phyloP scores from a whole-genome alignment of 2,329 filamentous ascomycete genomes.

The Cladosporium sp. region DNA sequence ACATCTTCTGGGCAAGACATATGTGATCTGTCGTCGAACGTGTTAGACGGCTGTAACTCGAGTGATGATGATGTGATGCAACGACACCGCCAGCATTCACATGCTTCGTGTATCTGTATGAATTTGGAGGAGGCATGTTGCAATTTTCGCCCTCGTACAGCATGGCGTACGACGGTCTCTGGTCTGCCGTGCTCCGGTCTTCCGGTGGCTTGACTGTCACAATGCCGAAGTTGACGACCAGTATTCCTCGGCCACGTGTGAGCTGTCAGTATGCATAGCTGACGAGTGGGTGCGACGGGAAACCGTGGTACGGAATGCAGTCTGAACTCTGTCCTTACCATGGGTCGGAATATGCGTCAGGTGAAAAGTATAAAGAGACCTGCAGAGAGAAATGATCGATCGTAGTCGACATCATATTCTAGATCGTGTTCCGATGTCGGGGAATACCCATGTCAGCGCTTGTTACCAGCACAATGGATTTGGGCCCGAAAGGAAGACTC shows the following conservation, averaged over 20 bases:
- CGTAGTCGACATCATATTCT: background rate
- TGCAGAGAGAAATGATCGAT: background rate
- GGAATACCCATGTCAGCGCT: background rate
- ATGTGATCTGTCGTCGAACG: no score
- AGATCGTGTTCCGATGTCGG: background rate
- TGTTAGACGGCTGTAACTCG: background rate
- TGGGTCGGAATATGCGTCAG: no score
- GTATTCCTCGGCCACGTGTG: conserved; percentile 3
- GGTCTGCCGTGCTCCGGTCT: background rate
- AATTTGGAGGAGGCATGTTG: background rate
- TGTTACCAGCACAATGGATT: background rate
- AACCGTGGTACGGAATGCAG: no score
- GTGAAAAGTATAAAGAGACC: no score
- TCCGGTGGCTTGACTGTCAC: background rate
- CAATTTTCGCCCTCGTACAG: background rate
- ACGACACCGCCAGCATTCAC: background rate
- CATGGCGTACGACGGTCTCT: background rate
- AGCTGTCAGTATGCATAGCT: conserved; percentile 5
- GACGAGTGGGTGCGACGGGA: background rate
- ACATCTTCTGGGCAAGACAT: no score
- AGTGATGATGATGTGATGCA: background rate
- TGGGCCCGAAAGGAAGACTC: background rate
- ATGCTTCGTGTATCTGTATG: background rate
- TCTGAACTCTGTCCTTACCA: no score
- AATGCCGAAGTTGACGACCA: background rate